These are phyloP conservation scores for Dacryopinax spathularia DNA, from an alignment of 768 basidiomycete genomes.

Conservation along the genomic window DNA sequence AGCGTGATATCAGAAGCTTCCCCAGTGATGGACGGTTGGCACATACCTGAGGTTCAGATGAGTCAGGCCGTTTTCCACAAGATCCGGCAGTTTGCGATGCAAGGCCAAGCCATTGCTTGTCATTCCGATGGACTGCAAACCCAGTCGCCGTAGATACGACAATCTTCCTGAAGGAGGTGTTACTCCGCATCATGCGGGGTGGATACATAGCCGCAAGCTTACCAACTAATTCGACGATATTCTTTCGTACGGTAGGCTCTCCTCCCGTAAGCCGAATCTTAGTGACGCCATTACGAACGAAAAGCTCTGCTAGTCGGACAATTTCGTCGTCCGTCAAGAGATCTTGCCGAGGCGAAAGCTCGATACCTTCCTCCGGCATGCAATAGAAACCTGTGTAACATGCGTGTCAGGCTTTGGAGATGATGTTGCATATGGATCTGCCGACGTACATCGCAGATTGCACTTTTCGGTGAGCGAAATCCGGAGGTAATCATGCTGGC, in stretches of 20 bases:
- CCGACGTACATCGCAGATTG: slow-evolving; percentile 60
- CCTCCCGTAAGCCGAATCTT: slow-evolving; percentile 84
- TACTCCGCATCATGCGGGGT: slow-evolving; percentile 1
- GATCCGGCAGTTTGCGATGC: slow-evolving; percentile 51
- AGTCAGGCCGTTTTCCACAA: slow-evolving; percentile 59
- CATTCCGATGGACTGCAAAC: slow-evolving; percentile 67
- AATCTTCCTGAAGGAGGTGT: slow-evolving; percentile 35
- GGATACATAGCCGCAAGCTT: slow-evolving; percentile 13
- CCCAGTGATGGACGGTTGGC: neutral
- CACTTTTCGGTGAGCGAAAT: slow-evolving; percentile 78
- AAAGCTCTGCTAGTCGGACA: slow-evolving; percentile 54
- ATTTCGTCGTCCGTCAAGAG: slow-evolving; percentile 67
- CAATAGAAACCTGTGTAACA: slow-evolving; percentile 72
- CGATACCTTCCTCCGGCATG: slow-evolving; percentile 71
- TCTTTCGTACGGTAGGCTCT: slow-evolving; percentile 73
- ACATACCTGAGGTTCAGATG: slow-evolving; percentile 49
- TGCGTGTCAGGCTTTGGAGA: slow-evolving; percentile 8
- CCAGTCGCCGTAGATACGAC: slow-evolving; percentile 43
- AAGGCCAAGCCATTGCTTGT: slow-evolving; percentile 72
- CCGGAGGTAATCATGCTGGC: slow-evolving; percentile 73
- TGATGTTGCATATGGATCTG: neutral
- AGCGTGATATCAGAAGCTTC: neutral
- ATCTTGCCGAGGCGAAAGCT: slow-evolving; percentile 52
- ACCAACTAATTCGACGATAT: slow-evolving; percentile 57
- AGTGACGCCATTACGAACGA: slow-evolving; percentile 66